These are phyloP conservation scores for Paramecium primaurelia DNA, from an alignment of 73 alveolate genomes.

Conservation along the genomic window DNA sequence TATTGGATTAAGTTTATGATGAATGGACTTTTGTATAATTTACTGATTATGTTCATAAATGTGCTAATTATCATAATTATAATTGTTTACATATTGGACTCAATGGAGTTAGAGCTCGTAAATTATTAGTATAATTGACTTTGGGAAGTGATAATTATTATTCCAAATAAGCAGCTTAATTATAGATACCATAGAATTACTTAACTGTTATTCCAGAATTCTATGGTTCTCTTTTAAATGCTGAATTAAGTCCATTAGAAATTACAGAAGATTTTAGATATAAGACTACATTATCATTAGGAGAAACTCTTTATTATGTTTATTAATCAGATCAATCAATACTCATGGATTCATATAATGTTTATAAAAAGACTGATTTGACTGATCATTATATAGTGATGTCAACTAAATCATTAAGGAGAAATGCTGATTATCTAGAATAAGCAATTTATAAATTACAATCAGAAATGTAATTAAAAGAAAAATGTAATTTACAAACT, in stretches of 20 bases:
- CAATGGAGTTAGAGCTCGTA: not conserved
- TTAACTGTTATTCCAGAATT: conserved; percentile 14
- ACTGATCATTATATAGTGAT: conserved; percentile 21
- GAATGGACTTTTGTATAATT: conserved; percentile 25
- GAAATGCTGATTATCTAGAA: conserved; percentile 23
- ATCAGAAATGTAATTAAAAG: not conserved
- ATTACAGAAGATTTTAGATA: not conserved
- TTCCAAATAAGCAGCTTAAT: not conserved
- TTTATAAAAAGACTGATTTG: not conserved
- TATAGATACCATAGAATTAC: not conserved
- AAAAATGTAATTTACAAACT: not conserved
- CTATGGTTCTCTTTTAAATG: not conserved
- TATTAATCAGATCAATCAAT: not conserved
- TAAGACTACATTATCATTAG: not conserved
- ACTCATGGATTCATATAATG: conserved; percentile 16
- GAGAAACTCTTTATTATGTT: not conserved
- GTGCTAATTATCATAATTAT: not conserved
- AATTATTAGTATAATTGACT: not conserved
- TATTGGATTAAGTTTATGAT: not conserved
- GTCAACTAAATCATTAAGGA: not conserved
- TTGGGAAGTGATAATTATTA: not conserved
- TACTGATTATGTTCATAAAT: not conserved
- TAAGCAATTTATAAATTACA: not conserved
- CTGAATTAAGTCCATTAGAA: not conserved
- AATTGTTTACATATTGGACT: conserved; percentile 11